phyloP scores from a whole-genome alignment of 345 rosid genomes.

The Corchorus capsularis region DNA sequence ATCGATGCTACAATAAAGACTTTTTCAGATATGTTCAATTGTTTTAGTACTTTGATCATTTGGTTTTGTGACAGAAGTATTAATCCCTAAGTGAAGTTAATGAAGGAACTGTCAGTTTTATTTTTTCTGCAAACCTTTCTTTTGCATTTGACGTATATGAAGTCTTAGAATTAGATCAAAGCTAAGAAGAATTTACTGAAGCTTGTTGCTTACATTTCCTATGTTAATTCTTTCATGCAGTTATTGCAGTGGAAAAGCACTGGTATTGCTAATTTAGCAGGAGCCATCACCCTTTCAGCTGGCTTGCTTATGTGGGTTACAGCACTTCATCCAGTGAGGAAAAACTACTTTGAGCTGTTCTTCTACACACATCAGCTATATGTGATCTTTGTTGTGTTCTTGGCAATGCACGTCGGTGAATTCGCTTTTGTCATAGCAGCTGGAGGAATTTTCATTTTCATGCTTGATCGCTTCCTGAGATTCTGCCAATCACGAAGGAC shows the following conservation, averaged over 20 bases:
- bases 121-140: not conserved
- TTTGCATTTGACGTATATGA: not conserved
- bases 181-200: not conserved
- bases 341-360: slow-evolving; percentile 75
- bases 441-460: slow-evolving; percentile 77
- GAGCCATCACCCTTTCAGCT: slow-evolving; percentile 74
- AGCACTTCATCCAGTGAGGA: slow-evolving; percentile 66
- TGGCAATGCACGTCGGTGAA: slow-evolving; percentile 86
- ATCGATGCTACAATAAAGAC: too few relatives aligned
- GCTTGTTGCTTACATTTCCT: not conserved
- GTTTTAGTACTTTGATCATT: not conserved
- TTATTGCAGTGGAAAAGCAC: slow-evolving; percentile 54
- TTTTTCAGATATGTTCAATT: too few relatives aligned
- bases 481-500: slow-evolving; percentile 83
- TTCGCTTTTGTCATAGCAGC: slow-evolving; percentile 67
- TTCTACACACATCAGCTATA: slow-evolving; percentile 94
- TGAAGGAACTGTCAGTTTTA: not conserved
- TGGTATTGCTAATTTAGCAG: slow-evolving; percentile 66
- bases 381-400: slow-evolving; percentile 68
- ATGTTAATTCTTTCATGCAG: slow-evolving; percentile 42
- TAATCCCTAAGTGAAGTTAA: not conserved
- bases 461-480: slow-evolving; percentile 87
- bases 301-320: slow-evolving; percentile 94
- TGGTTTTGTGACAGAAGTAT: not conserved
- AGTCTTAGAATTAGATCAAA: not conserved